Evolutionary conservation across 75 land plant genomes (phyloP).

Genomic region (Selaginella tamariscina): DNA sequence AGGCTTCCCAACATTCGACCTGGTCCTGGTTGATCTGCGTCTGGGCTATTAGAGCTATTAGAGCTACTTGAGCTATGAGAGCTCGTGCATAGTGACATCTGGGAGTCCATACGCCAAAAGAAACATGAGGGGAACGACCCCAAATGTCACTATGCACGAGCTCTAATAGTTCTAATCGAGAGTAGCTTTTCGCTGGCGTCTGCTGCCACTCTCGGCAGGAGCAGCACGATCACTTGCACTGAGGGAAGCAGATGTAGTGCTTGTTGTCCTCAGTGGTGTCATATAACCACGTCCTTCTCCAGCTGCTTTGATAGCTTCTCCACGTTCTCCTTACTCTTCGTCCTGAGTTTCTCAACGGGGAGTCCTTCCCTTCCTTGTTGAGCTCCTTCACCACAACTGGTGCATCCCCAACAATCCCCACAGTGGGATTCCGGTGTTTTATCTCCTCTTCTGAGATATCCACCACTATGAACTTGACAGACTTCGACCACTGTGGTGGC

Average conservation of each 20-base stretch:
- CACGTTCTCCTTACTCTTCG: slow-evolving; percentile 64
- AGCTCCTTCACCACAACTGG: slow-evolving; percentile 42
- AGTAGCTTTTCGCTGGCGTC: no score
- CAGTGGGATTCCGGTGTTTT: slow-evolving; percentile 50
- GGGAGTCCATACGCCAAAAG: no score
- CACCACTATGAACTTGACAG: slow-evolving; percentile 87
- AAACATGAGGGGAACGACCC: no score
- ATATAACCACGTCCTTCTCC: slow-evolving; percentile 65
- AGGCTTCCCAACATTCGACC: no score
- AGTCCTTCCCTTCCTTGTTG: slow-evolving; percentile 54
- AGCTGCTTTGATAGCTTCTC: slow-evolving; percentile 58
- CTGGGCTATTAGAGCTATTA: no score
- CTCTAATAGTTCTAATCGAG: no score
- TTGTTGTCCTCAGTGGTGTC: slow-evolving; percentile 90
- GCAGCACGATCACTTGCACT: slow-evolving; percentile 84
- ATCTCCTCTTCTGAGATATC: slow-evolving; percentile 70
- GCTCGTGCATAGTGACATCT: no score
- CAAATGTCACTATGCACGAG: no score
- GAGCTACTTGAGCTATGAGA: no score
- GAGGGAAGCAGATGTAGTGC: slow-evolving; percentile 70
- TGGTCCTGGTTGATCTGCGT: no score
- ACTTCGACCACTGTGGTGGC: slow-evolving; percentile 71
- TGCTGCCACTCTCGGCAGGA: slow-evolving; percentile 68
- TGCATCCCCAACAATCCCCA: slow-evolving; percentile 85
- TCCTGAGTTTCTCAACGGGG: slow-evolving; percentile 51